phyloP scores from a whole-genome alignment of 768 basidiomycete species.

The Tylopilus rubrobrunneus region DNA sequence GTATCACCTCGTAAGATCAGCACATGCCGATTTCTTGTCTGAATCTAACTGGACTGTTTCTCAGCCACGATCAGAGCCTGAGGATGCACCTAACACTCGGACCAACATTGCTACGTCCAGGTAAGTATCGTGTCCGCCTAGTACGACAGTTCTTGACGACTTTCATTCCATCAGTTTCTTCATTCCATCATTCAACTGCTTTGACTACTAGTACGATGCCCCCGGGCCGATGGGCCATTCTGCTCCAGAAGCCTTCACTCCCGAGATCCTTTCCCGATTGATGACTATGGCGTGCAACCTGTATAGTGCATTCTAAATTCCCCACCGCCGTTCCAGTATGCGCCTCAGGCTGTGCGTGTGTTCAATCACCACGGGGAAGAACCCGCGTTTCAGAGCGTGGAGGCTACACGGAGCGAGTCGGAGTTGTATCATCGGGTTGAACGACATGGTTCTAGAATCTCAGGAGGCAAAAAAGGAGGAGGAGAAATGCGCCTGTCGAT shows the following conservation, averaged over 20 bases:
- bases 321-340: constrained; percentile 39
- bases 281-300: constrained; percentile 51
- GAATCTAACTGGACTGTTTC: not conserved
- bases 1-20: constrained; percentile 50
- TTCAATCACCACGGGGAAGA: constrained; percentile 35
- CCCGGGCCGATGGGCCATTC: constrained; percentile 47
- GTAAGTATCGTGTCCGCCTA: constrained; percentile 22
- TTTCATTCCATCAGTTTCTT: constrained; percentile 40
- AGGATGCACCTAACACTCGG: constrained; percentile 60
- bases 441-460: no score
- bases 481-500: not conserved
- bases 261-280: constrained; percentile 39
- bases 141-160: not conserved
- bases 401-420: constrained; percentile 38
- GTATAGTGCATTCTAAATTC: constrained; percentile 37
- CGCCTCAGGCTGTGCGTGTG: constrained; percentile 21
- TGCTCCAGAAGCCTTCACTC: constrained; percentile 38
- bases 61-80: constrained; percentile 47
- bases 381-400: constrained; percentile 26
- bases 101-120: constrained; percentile 54
- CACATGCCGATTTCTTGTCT: not conserved
- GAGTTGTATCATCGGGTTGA: constrained; percentile 34
- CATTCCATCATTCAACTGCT: constrained; percentile 61
- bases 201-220: constrained; percentile 48
- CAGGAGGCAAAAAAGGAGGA: not conserved